Evolutionary conservation across 2,329 filamentous ascomycete genomes (phyloP), one percentile per base, ranked within the genome.

Genomic region (Boeremia exigua): DNA sequence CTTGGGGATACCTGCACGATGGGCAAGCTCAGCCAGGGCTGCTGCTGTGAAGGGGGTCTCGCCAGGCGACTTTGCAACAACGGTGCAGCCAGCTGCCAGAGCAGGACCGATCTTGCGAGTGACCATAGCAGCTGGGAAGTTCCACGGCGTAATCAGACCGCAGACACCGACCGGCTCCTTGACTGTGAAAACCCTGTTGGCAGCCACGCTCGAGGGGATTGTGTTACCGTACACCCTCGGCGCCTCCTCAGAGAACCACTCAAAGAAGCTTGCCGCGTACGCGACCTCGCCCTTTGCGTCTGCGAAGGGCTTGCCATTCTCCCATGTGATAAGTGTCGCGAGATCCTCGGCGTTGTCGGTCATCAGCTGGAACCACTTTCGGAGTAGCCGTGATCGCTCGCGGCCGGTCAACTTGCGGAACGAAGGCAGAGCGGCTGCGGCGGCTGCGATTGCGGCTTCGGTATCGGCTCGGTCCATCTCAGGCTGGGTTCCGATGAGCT

Each of bases 41-140:
- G 96, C 87, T 0, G 92, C 87, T 23, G 93, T 96, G 74, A 94
- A 95, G 0, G 94, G 95, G 1, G 95, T 97, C 80, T 98, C 94
- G 44, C 88, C 88, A 1, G 94, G 93, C 14, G 92, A 89, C 77
- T 99, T 99, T 68, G 88, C 88, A 1, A 98, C 93, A 2, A 96
- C 90, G 0, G 94, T 96, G 79, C 94, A 98, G 55, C 95, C 95
- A n/a, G 92, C 93, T 15, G 95, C 95, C 52, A 98, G 82, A 8
- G 90, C 90, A 1, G 91, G 79, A 3, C 79, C 80, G 46, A 82
- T 80, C 64, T 82, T 82, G 46, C 80, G 74, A 23, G 80, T 81
- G 4, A 80, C 77, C 79, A 81, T 81, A 14, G 79, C 79, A 3
- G 78, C 78, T 5, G 79, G 79, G 69, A 96, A 96, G 78, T 96